These are phyloP conservation scores for Chytridium lagenaria DNA, from an alignment of 371 early-diverging fungal genomes.

Conservation along the genomic window DNA sequence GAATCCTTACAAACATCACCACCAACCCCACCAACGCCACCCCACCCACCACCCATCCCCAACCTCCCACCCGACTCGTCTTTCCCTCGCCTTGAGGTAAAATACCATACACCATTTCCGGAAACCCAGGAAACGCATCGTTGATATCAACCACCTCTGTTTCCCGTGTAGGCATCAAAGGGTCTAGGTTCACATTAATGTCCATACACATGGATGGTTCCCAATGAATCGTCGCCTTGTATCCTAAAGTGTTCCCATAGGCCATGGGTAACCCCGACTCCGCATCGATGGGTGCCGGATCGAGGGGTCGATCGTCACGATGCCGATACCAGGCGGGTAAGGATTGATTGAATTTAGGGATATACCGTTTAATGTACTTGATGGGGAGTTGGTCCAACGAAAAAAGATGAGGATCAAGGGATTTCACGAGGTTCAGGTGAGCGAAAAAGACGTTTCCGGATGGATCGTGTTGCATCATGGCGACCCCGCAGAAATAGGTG, in stretches of 20 bases:
- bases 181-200: not conserved
- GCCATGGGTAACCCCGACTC: not conserved
- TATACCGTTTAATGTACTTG: not conserved
- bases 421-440: not conserved
- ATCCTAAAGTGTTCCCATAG: not conserved
- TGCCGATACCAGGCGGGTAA: not conserved
- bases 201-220: not conserved
- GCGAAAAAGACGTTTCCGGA: not conserved
- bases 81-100: too few relatives aligned
- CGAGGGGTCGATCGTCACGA: not conserved
- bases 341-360: not conserved
- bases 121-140: not conserved
- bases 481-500: not conserved
- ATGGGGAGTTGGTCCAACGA: not conserved
- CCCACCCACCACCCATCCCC: too few relatives aligned
- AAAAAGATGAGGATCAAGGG: not conserved
- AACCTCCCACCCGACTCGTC: too few relatives aligned
- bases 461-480: constrained; percentile 9
- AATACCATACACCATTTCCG: too few relatives aligned
- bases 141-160: not conserved
- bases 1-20: too few relatives aligned
- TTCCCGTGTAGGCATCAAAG: not conserved
- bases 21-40: too few relatives aligned
- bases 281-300: not conserved
- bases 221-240: not conserved